Percentiles rank a stretch among this genome's conserved stretches.
phyloP scores from a whole-genome alignment of 345 rosid genomes.

The Rhizophora apiculata region DNA sequence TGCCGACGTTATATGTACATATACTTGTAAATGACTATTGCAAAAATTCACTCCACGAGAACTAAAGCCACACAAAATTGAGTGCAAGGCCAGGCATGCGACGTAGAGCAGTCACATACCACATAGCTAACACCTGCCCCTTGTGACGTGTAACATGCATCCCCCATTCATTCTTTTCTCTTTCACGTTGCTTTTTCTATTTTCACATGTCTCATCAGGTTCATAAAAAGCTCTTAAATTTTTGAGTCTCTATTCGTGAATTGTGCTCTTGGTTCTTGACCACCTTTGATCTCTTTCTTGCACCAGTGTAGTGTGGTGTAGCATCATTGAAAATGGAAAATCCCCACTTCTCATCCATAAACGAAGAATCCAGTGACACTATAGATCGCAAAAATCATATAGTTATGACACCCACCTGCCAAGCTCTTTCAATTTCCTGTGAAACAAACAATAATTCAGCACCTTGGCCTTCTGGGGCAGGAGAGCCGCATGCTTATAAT shows the following conservation, averaged over 20 bases:
- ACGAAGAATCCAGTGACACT: slow-evolving; percentile 14
- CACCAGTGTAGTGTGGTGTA: too few species aligned
- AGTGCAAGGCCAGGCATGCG: slow-evolving; percentile 11
- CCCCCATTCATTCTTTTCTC: slow-evolving; percentile 23
- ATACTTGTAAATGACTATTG: too few species aligned
- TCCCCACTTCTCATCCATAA: slow-evolving; percentile 12
- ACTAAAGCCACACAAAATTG: slow-evolving; percentile 21
- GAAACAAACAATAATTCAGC: slow-evolving; percentile 12
- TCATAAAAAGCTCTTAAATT: neutral
- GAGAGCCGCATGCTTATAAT: neutral
- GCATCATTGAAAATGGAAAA: slow-evolving; percentile 13
- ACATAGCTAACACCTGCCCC: slow-evolving; percentile 15
- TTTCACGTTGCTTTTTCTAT: neutral
- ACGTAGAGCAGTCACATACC: slow-evolving; percentile 40
- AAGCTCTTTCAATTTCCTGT: slow-evolving; percentile 1
- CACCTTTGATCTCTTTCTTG: neutral
- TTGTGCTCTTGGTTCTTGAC: neutral
- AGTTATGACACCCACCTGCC: slow-evolving; percentile 7
- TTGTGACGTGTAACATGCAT: slow-evolving; percentile 25
- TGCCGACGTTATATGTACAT: neutral
- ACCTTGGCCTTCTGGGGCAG: neutral
- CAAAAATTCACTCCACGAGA: too few species aligned
- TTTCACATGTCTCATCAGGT: neutral
- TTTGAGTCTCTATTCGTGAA: slow-evolving; percentile 6
- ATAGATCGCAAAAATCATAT: neutral